phyloP scores from a whole-genome alignment of 1,284 basidiomycete species.

The Cystobasidium sp. region DNA sequence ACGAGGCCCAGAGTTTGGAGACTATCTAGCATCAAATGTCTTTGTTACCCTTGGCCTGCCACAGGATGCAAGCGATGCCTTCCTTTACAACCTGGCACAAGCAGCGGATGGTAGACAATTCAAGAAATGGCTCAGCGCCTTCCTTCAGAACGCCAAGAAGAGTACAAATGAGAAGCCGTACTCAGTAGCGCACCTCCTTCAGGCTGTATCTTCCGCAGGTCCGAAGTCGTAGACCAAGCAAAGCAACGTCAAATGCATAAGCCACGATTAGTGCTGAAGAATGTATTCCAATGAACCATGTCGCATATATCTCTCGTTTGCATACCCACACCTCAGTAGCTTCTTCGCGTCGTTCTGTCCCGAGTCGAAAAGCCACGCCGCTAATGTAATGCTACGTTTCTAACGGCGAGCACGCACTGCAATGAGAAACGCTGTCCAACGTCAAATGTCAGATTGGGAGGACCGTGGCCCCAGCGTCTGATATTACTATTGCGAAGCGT shows the following conservation, averaged over 20 bases:
- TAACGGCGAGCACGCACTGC: no score
- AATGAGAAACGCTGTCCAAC: no score
- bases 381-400: no score
- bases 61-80: constrained; percentile 13
- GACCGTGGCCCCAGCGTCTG: no score
- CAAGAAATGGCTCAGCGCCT: constrained; percentile 43
- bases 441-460: no score
- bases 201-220: constrained; percentile 28
- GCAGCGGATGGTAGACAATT: constrained; percentile 31
- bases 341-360: not conserved
- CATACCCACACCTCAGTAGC: not conserved
- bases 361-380: no score
- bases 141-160: constrained; percentile 41
- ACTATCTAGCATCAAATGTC: constrained; percentile 78
- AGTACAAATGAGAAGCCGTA: constrained; percentile 42
- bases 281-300: not conserved
- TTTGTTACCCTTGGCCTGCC: constrained; percentile 63
- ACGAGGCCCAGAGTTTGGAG: constrained; percentile 80
- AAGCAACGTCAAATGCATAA: no score
- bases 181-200: constrained; percentile 36
- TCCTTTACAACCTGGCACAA: constrained; percentile 25
- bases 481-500: no score
- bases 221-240: not conserved
- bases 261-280: not conserved
- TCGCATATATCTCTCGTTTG: not conserved